Percentiles rank a stretch among this genome's conserved stretches.
Evolutionary conservation across 805 yeast species (phyloP).

Genomic region (Kregervanrija delftensis): DNA sequence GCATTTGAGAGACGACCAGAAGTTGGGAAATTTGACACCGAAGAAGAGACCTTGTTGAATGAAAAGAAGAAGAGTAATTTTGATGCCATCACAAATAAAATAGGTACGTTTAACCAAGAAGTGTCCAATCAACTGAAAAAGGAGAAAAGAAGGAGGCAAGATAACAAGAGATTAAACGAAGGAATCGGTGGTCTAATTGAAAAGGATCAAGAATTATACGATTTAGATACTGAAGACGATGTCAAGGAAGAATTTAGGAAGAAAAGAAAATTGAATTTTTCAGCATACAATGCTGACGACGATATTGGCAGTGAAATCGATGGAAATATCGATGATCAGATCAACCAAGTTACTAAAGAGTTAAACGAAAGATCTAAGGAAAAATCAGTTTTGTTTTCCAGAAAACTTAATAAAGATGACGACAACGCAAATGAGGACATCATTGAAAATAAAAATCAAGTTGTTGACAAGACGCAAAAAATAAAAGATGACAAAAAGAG

Average conservation of each 20-base stretch:
- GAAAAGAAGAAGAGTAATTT: conserved; percentile 33
- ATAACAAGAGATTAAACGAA: conserved; percentile 5
- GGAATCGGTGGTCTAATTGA: neutral
- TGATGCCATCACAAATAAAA: conserved; percentile 33
- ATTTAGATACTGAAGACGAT: neutral
- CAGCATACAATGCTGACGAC: neutral
- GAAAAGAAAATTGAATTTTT: conserved; percentile 8
- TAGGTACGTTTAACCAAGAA: conserved; percentile 39
- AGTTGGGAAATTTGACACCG: conserved; percentile 61
- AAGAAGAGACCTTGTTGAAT: conserved; percentile 47
- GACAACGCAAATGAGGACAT: neutral
- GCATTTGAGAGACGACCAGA: conserved; percentile 70
- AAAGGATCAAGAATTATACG: neutral
- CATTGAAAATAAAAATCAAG: neutral
- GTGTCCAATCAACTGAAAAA: conserved; percentile 23
- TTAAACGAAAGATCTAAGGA: conserved; percentile 2
- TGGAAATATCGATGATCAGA: conserved; percentile 2
- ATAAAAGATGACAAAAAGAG: conserved; percentile 1
- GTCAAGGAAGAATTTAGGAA: conserved; percentile 4
- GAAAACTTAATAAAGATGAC: neutral
- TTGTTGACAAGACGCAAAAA: neutral
- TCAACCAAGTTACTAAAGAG: conserved; percentile 3
- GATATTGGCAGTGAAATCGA: conserved; percentile 2
- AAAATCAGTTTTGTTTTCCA: conserved; percentile 10
- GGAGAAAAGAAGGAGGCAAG: conserved; percentile 9